Base-by-base conservation (phyloP, 2,329 filamentous ascomycete species). In the Ophiocordyceps robertsii region DNA sequence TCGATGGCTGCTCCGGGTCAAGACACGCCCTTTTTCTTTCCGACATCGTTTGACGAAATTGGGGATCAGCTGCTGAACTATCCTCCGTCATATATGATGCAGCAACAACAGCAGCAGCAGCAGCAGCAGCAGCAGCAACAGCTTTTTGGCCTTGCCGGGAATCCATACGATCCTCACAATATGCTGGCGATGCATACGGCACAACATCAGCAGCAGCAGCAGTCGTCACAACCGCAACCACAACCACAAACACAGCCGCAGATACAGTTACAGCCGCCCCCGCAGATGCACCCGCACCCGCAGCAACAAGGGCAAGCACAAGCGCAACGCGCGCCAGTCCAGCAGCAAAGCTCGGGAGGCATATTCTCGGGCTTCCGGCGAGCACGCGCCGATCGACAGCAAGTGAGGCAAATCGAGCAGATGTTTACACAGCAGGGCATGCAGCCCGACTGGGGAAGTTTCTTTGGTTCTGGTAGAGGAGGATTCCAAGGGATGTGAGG, bases 21-120 rank as follows among this genome's bases (percentile, higher is more conserved):
- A 41, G 61, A 65, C 27, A 56, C 64, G 44, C 64, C 67, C 39
- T 73, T 73, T 47, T 75, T 70, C 56, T 66, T 75, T 46, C 65
- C 70, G 3, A 65, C 64, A 17, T 58, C 72, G 6, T 72, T 74
- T 47, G 78, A 81, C 48, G 80, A 82, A 42, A 74, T 84, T 40
- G 83, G 88, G 53, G 82, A 81, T 16, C 82, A 87, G 48, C 67
- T 88, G 12, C 76, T 85, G 44, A 80, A 77, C 0, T 76, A 82
- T 1, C 68, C 86, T 32, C 81, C 82, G 14, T 76, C 81, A 32
- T 89, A 85, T 53, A 66, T 87, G 50, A 73, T 83, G 61, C 75
- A 80, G 56, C 65, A 51, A 55, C 52, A 51, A 37, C 57, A 62
- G 16, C 57, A 62, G 21, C 63, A 68, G 37, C 55, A 56, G 4